These are phyloP conservation scores for Chytridiales sp. DNA, from an alignment of 371 early-diverging fungal species.

Conservation along the genomic window DNA sequence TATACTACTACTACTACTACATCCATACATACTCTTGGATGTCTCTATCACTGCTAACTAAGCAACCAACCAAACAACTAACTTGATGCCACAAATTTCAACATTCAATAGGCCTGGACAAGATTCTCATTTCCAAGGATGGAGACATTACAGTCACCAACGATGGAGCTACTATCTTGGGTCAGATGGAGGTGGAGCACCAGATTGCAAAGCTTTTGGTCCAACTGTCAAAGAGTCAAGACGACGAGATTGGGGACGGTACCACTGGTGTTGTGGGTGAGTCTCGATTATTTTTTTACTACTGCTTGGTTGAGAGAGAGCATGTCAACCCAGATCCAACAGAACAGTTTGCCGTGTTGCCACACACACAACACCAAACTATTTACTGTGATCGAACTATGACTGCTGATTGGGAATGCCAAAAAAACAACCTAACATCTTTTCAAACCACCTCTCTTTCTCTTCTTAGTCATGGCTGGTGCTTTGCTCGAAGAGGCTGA, in stretches of 20 bases:
- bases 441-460: neutral
- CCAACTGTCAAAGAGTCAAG: conserved; percentile 97
- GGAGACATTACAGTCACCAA: conserved; percentile 99
- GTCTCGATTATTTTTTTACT: conserved; percentile 25
- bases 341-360: no score
- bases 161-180: conserved; percentile 99
- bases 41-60: neutral
- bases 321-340: no score
- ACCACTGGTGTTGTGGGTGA: conserved; percentile 99
- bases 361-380: no score
- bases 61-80: no score
- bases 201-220: conserved; percentile 98
- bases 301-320: no score
- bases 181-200: conserved; percentile 98
- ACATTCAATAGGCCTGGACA: conserved; percentile 90
- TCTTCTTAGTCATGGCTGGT: conserved; percentile 92
- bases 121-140: conserved; percentile 98
- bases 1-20: no score
- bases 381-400: neutral
- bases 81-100: neutral
- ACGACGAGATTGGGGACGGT: conserved; percentile 99
- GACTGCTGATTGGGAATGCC: neutral
- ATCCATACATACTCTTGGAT: neutral
- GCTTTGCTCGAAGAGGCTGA: conserved; percentile 98
- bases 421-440: neutral